Conservation (phyloP, 495 filamentous ascomycete species). For the Zalerion maritima region DNA sequence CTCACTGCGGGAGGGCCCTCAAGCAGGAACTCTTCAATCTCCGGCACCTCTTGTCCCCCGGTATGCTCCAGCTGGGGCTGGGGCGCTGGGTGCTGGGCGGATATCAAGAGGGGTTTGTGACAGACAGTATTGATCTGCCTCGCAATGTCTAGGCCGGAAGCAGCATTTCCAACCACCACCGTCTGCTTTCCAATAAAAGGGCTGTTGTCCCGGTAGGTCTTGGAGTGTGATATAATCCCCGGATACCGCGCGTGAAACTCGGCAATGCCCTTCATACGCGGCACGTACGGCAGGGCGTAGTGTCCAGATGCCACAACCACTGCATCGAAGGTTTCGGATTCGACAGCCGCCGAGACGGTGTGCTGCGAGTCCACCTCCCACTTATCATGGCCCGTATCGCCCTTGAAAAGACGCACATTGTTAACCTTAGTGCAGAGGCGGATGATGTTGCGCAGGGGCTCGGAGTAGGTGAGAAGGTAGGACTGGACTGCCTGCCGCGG, state of each 20-base stretch:
- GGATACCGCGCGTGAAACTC: slow-evolving; percentile 45
- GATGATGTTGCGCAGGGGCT: slow-evolving; percentile 38
- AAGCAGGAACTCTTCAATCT: slow-evolving; percentile 26
- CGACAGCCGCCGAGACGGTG: slow-evolving; percentile 20
- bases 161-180: slow-evolving; percentile 62
- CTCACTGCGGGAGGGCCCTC: slow-evolving; percentile 13
- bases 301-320: slow-evolving; percentile 78
- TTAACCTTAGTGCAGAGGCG: slow-evolving; percentile 27
- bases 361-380: slow-evolving; percentile 40
- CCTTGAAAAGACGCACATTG: slow-evolving; percentile 21
- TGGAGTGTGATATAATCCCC: slow-evolving; percentile 61
- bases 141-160: slow-evolving; percentile 70
- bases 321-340: slow-evolving; percentile 51
- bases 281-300: slow-evolving; percentile 58
- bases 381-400: too few species aligned
- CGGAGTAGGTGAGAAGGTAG: slow-evolving; percentile 63
- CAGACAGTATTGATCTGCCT: slow-evolving; percentile 48
- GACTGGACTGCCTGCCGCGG: slow-evolving; percentile 46
- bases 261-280: slow-evolving; percentile 27
- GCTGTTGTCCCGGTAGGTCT: slow-evolving; percentile 52
- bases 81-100: slow-evolving; percentile 21
- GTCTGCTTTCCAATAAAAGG: slow-evolving; percentile 37
- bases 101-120: slow-evolving; percentile 25
- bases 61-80: slow-evolving; percentile 15
- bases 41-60: slow-evolving; percentile 22